A percentile compares a stretch with the other conserved stretches of the same genome.
Evolutionary conservation across 2,329 filamentous ascomycete genomes (phyloP).

Genomic region (Chaetomium sp.): DNA sequence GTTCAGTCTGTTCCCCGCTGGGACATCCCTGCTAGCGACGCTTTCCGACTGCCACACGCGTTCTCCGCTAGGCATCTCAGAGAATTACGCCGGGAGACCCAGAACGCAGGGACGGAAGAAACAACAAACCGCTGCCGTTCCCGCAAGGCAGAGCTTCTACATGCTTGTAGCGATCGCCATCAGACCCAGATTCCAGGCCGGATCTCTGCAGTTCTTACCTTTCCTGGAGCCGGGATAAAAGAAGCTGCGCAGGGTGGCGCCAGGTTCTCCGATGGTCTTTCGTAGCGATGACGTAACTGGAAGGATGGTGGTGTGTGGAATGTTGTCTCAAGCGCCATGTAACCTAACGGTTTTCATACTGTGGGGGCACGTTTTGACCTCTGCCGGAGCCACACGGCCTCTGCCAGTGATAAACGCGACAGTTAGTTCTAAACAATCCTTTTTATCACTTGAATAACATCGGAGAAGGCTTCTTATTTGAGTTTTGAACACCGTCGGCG

Average conservation of each 20-base stretch:
- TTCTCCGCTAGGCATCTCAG: neutral
- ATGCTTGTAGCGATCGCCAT: neutral
- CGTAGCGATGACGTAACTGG: slow-evolving; percentile 35
- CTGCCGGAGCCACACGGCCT: neutral
- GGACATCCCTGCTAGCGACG: slow-evolving; percentile 13
- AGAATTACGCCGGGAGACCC: too few relatives aligned
- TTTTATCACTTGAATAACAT: neutral
- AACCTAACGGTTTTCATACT: slow-evolving; percentile 32
- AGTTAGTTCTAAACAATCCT: too few relatives aligned
- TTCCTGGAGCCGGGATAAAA: slow-evolving; percentile 18
- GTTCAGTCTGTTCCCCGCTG: slow-evolving; percentile 9
- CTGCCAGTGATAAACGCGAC: neutral
- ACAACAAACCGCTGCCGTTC: neutral
- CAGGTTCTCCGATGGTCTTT: slow-evolving; percentile 23
- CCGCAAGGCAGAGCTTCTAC: neutral
- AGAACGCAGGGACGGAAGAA: neutral
- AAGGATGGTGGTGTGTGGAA: slow-evolving; percentile 26
- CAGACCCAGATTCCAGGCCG: neutral
- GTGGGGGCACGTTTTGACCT: slow-evolving; percentile 24
- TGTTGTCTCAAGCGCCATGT: slow-evolving; percentile 31
- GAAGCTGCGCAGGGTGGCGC: slow-evolving; percentile 16
- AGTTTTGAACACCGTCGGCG: neutral
- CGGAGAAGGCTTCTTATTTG: neutral
- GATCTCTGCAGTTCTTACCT: neutral
- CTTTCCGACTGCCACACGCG: neutral